These are phyloP conservation scores for Cercospora nicotianae DNA, from an alignment of 2,329 filamentous ascomycete genomes.

Conservation along the genomic window DNA sequence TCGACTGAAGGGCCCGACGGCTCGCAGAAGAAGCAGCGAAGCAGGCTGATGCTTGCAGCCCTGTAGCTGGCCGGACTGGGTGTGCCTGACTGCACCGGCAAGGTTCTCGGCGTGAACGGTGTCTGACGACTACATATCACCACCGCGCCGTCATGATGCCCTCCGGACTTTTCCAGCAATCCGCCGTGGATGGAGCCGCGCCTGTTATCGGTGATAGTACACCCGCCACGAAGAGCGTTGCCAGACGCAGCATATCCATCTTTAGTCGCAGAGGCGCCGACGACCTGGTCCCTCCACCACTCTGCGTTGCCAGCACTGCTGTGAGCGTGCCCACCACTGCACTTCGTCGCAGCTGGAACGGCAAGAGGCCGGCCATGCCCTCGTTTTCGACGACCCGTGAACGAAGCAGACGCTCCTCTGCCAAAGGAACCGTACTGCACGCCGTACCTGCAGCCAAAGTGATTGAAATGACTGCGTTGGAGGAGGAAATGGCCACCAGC, in stretches of 20 bases:
- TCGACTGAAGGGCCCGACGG: neutral
- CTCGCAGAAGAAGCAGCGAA: neutral
- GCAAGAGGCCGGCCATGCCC: conserved; percentile 19
- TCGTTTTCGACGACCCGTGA: neutral
- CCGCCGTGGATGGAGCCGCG: neutral
- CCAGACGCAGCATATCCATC: conserved; percentile 39
- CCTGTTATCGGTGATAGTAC: neutral
- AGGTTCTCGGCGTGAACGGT: neutral
- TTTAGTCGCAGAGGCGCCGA: conserved; percentile 40
- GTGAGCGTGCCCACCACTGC: conserved; percentile 28
- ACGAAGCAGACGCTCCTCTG: neutral
- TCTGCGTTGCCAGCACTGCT: conserved; percentile 27
- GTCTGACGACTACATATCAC: neutral
- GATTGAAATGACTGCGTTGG: conserved; percentile 36
- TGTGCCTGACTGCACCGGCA: neutral
- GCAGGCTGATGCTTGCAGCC: conserved; percentile 1
- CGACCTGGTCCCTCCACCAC: conserved; percentile 28
- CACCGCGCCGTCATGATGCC: neutral
- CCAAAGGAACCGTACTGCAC: conserved; percentile 35
- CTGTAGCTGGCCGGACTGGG: neutral
- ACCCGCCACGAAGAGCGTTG: conserved; percentile 2
- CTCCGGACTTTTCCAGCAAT: neutral
- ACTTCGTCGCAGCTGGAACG: conserved; percentile 31
- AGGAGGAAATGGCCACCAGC: conserved; percentile 42
- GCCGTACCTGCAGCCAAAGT: conserved; percentile 35